phyloP scores from a whole-genome alignment of 306 rosid genomes.

The Cyamopsis tetragonoloba region DNA sequence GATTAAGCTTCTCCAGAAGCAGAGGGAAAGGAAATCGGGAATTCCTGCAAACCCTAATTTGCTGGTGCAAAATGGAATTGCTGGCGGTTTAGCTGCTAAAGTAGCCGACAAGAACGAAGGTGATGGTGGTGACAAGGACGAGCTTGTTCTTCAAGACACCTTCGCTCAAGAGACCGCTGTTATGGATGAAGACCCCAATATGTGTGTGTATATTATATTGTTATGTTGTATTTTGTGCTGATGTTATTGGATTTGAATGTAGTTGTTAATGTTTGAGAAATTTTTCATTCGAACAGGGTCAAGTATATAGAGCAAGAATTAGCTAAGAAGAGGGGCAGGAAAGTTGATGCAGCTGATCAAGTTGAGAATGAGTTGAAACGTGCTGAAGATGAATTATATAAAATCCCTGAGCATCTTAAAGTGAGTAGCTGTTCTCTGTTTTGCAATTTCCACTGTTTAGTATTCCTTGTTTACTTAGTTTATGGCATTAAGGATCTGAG shows the following conservation, averaged over 20 bases:
- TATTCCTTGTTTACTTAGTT: not conserved
- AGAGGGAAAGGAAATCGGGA: conserved; percentile 85
- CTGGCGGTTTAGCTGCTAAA: conserved; percentile 31
- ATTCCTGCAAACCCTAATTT: conserved; percentile 53
- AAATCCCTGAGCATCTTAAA: conserved; percentile 96
- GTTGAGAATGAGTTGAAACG: conserved; percentile 78
- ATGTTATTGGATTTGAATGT: conserved; percentile 5
- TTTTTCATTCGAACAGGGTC: conserved; percentile 44
- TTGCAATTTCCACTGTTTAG: not conserved
- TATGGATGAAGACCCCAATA: conserved; percentile 91
- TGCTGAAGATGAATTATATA: conserved; percentile 90
- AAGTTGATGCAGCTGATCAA: conserved; percentile 53
- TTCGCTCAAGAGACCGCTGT: conserved; percentile 95
- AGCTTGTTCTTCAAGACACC: conserved; percentile 81
- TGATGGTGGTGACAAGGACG: conserved; percentile 68
- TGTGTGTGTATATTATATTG: conserved; percentile 36
- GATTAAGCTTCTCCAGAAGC: conserved; percentile 87
- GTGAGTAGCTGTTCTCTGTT: conserved; percentile 37
- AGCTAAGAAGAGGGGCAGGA: conserved; percentile 91
- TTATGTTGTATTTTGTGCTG: not conserved
- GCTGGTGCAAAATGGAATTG: conserved; percentile 23
- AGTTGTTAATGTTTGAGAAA: conserved; percentile 3
- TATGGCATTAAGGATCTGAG: not conserved
- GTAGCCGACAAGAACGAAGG: conserved; percentile 37
- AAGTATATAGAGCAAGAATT: conserved; percentile 71